A percentile compares a stretch with the other conserved stretches of the same genome.
phyloP scores from a whole-genome alignment of 2,329 filamentous ascomycete species.

The Aspergillus brunneoviolaceus region DNA sequence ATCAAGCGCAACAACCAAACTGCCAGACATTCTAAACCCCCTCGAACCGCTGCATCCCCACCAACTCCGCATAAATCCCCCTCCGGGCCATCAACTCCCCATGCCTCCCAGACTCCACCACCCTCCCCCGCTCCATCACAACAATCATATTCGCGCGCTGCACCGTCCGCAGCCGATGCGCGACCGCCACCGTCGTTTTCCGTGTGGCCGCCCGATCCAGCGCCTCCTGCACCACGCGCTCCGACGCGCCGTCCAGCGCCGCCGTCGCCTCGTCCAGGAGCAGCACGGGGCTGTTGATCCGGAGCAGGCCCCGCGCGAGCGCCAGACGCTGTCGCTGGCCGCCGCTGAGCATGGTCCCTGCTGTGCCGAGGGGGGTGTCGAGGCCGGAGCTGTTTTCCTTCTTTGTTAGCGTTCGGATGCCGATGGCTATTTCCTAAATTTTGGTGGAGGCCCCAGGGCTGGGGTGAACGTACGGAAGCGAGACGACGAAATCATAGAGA shows the following conservation, averaged over 20 bases:
- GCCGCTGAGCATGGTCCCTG: constrained; percentile 46
- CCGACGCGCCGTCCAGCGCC: constrained; percentile 22
- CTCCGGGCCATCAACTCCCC: not conserved
- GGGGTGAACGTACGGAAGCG: not conserved
- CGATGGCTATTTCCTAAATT: not conserved
- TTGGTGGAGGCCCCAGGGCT: not conserved
- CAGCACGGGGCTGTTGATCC: constrained; percentile 71
- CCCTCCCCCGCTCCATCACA: constrained; percentile 26
- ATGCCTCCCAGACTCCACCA: constrained; percentile 24
- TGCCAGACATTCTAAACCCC: not conserved
- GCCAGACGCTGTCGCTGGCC: constrained; percentile 62
- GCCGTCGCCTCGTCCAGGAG: constrained; percentile 33
- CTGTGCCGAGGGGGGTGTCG: not conserved
- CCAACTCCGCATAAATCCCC: not conserved
- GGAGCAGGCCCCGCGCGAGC: constrained; percentile 76
- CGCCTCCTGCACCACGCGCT: constrained; percentile 26
- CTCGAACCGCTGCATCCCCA: not conserved
- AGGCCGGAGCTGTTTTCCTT: not conserved
- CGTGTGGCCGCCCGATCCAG: constrained; percentile 17
- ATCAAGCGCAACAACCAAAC: no score
- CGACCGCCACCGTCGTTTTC: constrained; percentile 28
- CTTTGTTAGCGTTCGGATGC: not conserved
- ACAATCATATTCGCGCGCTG: constrained; percentile 30
- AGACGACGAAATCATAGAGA: not conserved
- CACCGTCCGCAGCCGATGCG: constrained; percentile 31